Percentiles rank a stretch among this genome's conserved stretches.
These are phyloP conservation scores for Pseudofabraea citricarpa DNA, from an alignment of 2,329 filamentous ascomycete species.

Conservation along the genomic window DNA sequence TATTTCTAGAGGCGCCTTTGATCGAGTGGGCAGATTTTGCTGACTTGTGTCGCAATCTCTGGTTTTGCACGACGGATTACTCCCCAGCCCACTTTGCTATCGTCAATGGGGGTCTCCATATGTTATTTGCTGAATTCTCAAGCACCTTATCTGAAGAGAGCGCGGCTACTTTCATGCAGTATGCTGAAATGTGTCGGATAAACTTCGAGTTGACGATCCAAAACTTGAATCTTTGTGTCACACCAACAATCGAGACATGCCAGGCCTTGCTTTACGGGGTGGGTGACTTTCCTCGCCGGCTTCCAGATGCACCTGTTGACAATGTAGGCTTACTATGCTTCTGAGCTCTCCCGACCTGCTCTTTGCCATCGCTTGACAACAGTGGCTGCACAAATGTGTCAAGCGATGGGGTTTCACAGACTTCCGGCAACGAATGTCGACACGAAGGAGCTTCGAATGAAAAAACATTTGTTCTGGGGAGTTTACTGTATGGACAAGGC, in stretches of 20 bases:
- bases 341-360: conserved; percentile 3
- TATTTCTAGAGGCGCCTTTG: background rate
- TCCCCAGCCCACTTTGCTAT: conserved; percentile 6
- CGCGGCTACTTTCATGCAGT: background rate
- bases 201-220: background rate
- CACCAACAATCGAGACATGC: background rate
- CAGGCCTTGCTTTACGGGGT: background rate
- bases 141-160: background rate
- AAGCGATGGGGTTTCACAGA: conserved; percentile 6
- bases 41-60: background rate
- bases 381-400: conserved; percentile 6
- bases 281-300: no score
- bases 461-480: conserved; percentile 9
- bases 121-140: conserved; percentile 6
- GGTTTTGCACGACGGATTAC: background rate
- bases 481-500: conserved; percentile 12
- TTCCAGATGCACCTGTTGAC: no score
- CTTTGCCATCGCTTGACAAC: conserved; percentile 4
- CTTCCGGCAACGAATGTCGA: conserved; percentile 2
- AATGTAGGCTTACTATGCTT: background rate
- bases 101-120: conserved; percentile 11
- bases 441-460: conserved; percentile 2
- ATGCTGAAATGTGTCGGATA: background rate
- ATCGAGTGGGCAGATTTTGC: background rate
- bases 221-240: background rate